These are phyloP conservation scores for Tuber microsphaerosporum DNA, from an alignment of 495 filamentous ascomycete genomes.

Conservation along the genomic window DNA sequence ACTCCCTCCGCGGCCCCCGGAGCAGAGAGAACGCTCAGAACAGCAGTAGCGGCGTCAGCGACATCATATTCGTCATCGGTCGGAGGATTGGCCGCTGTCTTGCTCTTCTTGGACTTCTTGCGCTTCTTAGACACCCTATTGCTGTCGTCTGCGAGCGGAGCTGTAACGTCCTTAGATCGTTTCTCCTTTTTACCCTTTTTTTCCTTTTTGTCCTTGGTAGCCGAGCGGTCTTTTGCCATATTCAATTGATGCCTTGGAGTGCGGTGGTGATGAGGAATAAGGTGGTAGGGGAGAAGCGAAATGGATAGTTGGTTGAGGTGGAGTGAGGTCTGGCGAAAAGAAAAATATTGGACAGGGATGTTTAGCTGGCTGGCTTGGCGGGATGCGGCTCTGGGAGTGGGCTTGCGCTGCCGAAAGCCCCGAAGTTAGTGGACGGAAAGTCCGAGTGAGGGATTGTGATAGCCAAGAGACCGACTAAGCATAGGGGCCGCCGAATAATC, in stretches of 20 bases:
- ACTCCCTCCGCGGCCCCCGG: slow-evolving; percentile 29
- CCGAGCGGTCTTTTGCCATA: slow-evolving; percentile 38
- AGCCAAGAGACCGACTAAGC: not conserved
- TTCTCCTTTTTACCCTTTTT: slow-evolving; percentile 67
- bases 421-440: not conserved
- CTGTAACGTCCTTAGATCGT: slow-evolving; percentile 51
- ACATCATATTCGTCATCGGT: slow-evolving; percentile 36
- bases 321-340: not conserved
- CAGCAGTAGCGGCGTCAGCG: slow-evolving; percentile 12
- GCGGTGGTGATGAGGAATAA: not conserved
- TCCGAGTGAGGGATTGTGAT: not conserved
- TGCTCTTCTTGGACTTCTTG: slow-evolving; percentile 51
- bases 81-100: slow-evolving; percentile 37
- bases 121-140: slow-evolving; percentile 43
- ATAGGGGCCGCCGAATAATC: not conserved
- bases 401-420: not conserved
- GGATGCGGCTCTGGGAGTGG: not conserved
- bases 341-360: not conserved
- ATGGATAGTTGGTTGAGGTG: not conserved
- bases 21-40: slow-evolving; percentile 17
- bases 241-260: not conserved
- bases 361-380: not conserved
- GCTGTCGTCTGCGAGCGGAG: slow-evolving; percentile 50
- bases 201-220: slow-evolving; percentile 60
- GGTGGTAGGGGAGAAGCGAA: not conserved